Conservation (phyloP, 768 basidiomycete species). For the Coprinopsis sp. region DNA sequence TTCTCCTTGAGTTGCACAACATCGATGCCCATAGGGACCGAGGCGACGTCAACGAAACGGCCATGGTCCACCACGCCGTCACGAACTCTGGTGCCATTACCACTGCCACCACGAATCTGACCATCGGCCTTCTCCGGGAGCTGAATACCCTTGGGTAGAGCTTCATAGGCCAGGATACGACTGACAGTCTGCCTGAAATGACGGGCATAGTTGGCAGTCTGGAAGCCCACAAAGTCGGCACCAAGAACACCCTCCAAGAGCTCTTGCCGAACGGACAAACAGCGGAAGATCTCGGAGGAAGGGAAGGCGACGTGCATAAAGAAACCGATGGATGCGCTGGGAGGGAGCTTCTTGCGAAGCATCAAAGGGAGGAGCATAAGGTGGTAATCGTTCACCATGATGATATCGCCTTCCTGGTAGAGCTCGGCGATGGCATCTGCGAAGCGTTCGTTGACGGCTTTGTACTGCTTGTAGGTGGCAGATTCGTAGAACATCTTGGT, state of each 20-base stretch:
- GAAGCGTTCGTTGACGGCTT: constrained; percentile 86
- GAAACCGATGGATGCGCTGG: constrained; percentile 74
- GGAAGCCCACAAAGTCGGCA: constrained; percentile 91
- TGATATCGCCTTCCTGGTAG: constrained; percentile 87
- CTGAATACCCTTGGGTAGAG: constrained; percentile 79
- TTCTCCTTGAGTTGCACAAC: constrained; percentile 61
- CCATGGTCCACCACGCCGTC: constrained; percentile 35
- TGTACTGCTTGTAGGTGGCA: constrained; percentile 79
- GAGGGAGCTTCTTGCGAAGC: constrained; percentile 60
- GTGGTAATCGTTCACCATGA: constrained; percentile 95
- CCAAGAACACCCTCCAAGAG: constrained; percentile 86
- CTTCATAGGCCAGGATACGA: constrained; percentile 75
- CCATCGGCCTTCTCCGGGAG: constrained; percentile 33
- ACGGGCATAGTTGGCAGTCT: constrained; percentile 76
- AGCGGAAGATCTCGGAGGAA: constrained; percentile 92
- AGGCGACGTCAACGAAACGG: constrained; percentile 78
- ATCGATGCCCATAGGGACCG: constrained; percentile 91
- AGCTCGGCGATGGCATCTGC: constrained; percentile 76
- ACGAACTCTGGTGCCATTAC: constrained; percentile 13
- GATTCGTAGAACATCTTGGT: constrained; percentile 79
- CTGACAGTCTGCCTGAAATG: constrained; percentile 85
- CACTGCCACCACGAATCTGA: constrained; percentile 15
- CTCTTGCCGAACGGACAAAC: constrained; percentile 72
- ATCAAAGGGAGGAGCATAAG: constrained; percentile 88
- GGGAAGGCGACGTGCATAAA: constrained; percentile 98